Base-by-base conservation (phyloP, 345 rosid species). In the Citrus trifoliata region DNA sequence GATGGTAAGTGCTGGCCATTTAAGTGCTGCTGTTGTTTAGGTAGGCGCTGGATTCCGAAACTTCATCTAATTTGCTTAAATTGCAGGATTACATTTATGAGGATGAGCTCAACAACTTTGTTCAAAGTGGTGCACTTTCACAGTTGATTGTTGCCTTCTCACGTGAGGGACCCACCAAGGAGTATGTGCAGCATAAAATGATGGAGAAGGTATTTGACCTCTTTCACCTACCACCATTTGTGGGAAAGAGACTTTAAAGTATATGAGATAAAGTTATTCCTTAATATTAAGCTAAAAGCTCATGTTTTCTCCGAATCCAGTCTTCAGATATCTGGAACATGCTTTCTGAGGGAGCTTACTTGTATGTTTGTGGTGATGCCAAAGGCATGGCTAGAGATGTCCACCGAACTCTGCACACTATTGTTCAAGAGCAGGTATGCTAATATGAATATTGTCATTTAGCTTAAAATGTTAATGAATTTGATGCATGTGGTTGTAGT, bases 341-440 rank as follows among this genome's bases (percentile, higher is more conserved):
- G 84, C 85, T 90, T 72, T 89, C 93, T 22, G 83, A 86, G 80
- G 98, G 97, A 75, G 99, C 86, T 5, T 94, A 93, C 76, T 59
- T 94, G 14, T 97, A 97, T 82, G 98, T 97, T 25, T 97, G 99
- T 70, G 98, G 99, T 82, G 99, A 97, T 84, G 99, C 99, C 78
- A 97, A 97, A 80, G 98, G 98, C 84, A 97, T 97, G 99, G 98
- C 99, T 3, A 89, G 89, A 79, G 98, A 97, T 68, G 99, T 97
- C 58, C 99, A 97, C 82, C 83, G 97, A 80, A 79, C 95, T 65
- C 89, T 97, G 70, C 99, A 97, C 89, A 88, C 91, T 6, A 90
- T 97, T 79, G 84, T 85, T 40, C 92, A 87, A 81, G 97, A 97
- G 85, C 98, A 97, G 98, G 99, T 96, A 75, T 21, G 70, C 67